Conservation (phyloP, 108 stramenopile species). For the Fragilariopsis cylindrus region DNA sequence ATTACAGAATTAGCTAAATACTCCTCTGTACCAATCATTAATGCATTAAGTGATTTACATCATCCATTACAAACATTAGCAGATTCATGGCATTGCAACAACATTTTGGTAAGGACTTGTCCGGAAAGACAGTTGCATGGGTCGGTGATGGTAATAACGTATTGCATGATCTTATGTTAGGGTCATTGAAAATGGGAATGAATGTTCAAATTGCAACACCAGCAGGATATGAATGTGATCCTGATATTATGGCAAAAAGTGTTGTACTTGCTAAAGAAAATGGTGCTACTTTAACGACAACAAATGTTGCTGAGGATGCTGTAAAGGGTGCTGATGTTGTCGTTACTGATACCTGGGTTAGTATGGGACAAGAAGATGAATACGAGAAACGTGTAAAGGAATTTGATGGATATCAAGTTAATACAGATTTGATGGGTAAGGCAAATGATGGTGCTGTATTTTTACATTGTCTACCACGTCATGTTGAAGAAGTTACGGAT, state of each 20-base stretch:
- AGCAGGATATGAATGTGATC: constrained; percentile 84
- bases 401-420: constrained; percentile 95
- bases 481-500: constrained; percentile 95
- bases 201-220: constrained; percentile 94
- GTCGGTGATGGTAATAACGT: constrained; percentile 99
- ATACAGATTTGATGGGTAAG: constrained; percentile 78
- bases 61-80: constrained; percentile 98
- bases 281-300: constrained; percentile 57
- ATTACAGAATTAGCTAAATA: constrained; percentile 82
- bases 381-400: constrained; percentile 83
- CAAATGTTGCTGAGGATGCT: constrained; percentile 82
- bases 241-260: constrained; percentile 63
- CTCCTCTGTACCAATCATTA: constrained; percentile 92
- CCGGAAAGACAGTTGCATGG: constrained; percentile 93
- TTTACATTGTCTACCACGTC: constrained; percentile 96
- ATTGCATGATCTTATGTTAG: constrained; percentile 94
- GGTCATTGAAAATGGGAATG: constrained; percentile 90
- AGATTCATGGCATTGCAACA: constrained; percentile 96
- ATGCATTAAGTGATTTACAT: constrained; percentile 93
- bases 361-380: constrained; percentile 97
- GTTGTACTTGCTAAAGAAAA: constrained; percentile 59
- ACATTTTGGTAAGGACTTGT: constrained; percentile 75
- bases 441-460: constrained; percentile 89
- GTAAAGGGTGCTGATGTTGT: constrained; percentile 90
- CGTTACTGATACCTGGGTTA: constrained; percentile 97